Base-by-base conservation (phyloP, 2,329 filamentous ascomycete species). In the Pyricularia pennisetigena region DNA sequence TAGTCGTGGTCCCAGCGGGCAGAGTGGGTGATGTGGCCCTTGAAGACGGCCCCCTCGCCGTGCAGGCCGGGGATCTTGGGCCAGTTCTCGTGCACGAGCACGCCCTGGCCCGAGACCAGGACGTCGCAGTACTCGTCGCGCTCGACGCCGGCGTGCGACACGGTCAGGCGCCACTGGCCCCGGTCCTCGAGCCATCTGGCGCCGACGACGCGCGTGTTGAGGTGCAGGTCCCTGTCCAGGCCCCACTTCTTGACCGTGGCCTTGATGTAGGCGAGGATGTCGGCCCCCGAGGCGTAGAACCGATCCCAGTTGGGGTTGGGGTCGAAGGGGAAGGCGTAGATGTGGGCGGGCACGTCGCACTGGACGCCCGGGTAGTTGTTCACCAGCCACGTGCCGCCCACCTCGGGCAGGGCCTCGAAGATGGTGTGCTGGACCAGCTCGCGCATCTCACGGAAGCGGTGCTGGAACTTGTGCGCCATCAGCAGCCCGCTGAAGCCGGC, bases 281-380 rank as follows among this genome's bases (percentile, higher is more conserved):
- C 86, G 0, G 77, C 76, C 0, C 83, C 83, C 0, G 80, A 76
- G 0, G 84, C 79, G 72, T 85, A 88, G 73, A 88, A 86, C 68
- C 82, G 82, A 23, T 81, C 80, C 86, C 87, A 90, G 57, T 82
- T 80, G 7, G 81, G 82, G 73, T 88, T 89, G 2, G 83, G 84
- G 68, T 83, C 80, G 82, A 84, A 88, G 2, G 85, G 84, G 72
- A 86, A 88, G 72, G 87, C 86, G 73, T 89, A 89, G 74, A 85
- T 87, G 76, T 88, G 86, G 72, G 81, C 83, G 10, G 84, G 84
- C 32, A 86, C 80, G 73, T 86, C 85, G 72, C 84, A 87, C 67
- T 78, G 78, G 71, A 84, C 86, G 12, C 85, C 85, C 0, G 85
- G 85, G 70, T 88, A 88, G 24, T 80, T 78, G 72, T 86, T 87